phyloP scores from a whole-genome alignment of 1,284 basidiomycete species.

The Salmacisia buchloeana region DNA sequence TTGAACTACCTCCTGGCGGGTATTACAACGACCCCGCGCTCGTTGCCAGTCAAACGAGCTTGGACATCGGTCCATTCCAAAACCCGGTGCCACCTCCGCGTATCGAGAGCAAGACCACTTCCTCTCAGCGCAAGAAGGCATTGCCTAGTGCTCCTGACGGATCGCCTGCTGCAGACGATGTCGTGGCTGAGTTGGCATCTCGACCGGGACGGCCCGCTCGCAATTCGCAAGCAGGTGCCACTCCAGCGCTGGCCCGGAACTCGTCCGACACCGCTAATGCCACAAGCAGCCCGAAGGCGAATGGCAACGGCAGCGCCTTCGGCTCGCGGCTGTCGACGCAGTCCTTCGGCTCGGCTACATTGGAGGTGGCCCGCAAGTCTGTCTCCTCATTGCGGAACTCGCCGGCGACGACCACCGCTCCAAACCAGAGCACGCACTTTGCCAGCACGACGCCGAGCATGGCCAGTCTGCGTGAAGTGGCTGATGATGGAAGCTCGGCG shows the following conservation, averaged over 20 bases:
- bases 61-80: conserved; percentile 42
- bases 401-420: neutral
- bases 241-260: neutral
- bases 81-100: conserved; percentile 8
- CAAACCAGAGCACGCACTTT: neutral
- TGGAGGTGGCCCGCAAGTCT: neutral
- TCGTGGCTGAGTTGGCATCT: neutral
- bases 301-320: neutral
- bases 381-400: conserved; percentile 1
- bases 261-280: neutral
- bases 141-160: neutral
- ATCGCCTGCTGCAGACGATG: neutral
- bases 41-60: conserved; percentile 34
- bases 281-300: neutral
- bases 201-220: neutral
- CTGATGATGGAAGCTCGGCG: neutral
- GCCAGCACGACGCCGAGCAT: conserved; percentile 8
- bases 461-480: neutral
- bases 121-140: neutral
- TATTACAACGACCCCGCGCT: conserved; percentile 29
- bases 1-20: conserved; percentile 1
- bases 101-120: neutral
- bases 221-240: neutral
- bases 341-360: neutral
- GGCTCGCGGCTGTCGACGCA: neutral